Evolutionary conservation across 345 rosid genomes (phyloP).

Genomic region (Geranium rotundifolium): DNA sequence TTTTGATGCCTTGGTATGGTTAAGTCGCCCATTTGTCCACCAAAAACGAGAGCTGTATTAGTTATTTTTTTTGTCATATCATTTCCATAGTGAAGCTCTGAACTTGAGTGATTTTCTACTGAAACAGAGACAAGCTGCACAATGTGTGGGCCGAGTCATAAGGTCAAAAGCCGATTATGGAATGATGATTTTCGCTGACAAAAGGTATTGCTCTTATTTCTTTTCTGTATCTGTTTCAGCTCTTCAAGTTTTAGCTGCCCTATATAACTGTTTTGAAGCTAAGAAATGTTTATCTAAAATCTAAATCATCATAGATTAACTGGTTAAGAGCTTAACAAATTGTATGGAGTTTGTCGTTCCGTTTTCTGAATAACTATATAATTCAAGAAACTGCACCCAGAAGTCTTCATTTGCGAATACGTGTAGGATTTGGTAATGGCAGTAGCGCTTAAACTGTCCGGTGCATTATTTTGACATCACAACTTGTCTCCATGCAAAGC

Average conservation of each 20-base stretch:
- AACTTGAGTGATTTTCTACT: constrained; percentile 8
- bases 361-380: too few relatives aligned
- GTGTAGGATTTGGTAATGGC: too few relatives aligned
- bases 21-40: not conserved
- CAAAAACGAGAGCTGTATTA: not conserved
- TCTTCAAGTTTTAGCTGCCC: not conserved
- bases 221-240: not conserved
- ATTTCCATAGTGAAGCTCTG: not conserved
- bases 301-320: too few relatives aligned
- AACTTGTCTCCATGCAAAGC: too few relatives aligned
- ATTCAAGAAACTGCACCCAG: too few relatives aligned
- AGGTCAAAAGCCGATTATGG: constrained; percentile 98
- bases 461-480: not conserved
- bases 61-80: not conserved
- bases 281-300: too few relatives aligned
- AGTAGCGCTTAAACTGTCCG: not conserved
- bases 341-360: too few relatives aligned
- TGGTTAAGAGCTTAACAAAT: too few relatives aligned
- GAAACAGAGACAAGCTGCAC: constrained; percentile 96
- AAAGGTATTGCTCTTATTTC: constrained; percentile 32
- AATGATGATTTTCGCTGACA: constrained; percentile 98
- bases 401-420: too few relatives aligned
- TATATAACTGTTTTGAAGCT: not conserved
- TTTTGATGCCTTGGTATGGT: constrained; percentile 89
- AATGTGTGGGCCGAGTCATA: constrained; percentile 94